phyloP scores from a whole-genome alignment of 2,329 filamentous ascomycete species.

The Fusarium fracticaudum region DNA sequence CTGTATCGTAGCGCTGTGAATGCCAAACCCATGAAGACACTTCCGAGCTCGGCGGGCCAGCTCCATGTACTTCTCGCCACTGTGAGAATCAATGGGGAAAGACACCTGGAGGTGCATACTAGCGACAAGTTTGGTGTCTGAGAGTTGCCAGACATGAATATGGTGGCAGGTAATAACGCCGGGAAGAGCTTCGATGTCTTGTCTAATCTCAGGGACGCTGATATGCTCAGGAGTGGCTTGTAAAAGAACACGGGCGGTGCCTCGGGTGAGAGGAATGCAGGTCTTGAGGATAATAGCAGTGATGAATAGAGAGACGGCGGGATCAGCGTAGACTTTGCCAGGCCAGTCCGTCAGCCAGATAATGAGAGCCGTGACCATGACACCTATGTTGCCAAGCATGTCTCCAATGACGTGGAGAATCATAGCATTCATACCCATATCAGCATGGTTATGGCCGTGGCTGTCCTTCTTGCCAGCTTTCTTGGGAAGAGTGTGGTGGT shows the following conservation, averaged over 20 bases:
- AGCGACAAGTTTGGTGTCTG: slow-evolving; percentile 92
- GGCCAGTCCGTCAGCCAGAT: slow-evolving; percentile 91
- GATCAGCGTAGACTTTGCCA: slow-evolving; percentile 89
- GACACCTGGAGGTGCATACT: slow-evolving; percentile 93
- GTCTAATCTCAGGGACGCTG: slow-evolving; percentile 87
- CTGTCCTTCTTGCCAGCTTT: slow-evolving; percentile 67
- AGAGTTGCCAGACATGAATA: slow-evolving; percentile 97
- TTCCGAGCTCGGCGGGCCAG: slow-evolving; percentile 83
- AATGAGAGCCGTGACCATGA: slow-evolving; percentile 82
- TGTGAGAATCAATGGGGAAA: slow-evolving; percentile 87
- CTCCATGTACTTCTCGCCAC: slow-evolving; percentile 86
- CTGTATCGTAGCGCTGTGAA: slow-evolving; percentile 97
- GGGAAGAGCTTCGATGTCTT: slow-evolving; percentile 86
- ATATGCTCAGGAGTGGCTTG: slow-evolving; percentile 94
- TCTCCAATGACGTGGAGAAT: slow-evolving; percentile 82
- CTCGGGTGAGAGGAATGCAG: slow-evolving; percentile 80
- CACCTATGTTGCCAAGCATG: slow-evolving; percentile 85
- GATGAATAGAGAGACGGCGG: slow-evolving; percentile 91
- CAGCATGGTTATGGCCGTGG: slow-evolving; percentile 81
- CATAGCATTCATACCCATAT: slow-evolving; percentile 95
- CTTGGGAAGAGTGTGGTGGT: slow-evolving; percentile 84
- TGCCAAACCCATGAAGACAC: slow-evolving; percentile 94
- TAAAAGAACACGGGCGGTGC: slow-evolving; percentile 86
- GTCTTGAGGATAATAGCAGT: slow-evolving; percentile 80
- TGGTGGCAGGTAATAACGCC: slow-evolving; percentile 94